Base-by-base conservation (phyloP, 2,329 filamentous ascomycete species). In the Cladosporium austrohemisphaericum region DNA sequence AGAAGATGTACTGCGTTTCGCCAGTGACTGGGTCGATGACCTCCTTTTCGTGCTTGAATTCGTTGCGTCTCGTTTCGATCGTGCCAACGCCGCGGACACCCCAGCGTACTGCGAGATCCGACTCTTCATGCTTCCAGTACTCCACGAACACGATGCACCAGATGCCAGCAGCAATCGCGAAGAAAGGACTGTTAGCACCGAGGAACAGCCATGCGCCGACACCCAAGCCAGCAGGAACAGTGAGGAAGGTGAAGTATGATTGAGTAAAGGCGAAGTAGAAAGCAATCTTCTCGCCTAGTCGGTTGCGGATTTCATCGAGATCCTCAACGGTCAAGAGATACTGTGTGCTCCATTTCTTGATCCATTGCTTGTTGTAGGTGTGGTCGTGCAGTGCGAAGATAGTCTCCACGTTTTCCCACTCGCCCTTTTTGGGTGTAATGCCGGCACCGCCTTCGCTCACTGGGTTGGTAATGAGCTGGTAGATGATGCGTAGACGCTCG, bases 251-350 rank as follows among this genome's bases (percentile, higher is more conserved):
- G 64, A 95, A 94, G 70, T 97, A 97, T 26, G 85, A 85, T 63
- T 95, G 88, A 25, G 94, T 78, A 64, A 97, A 97, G 31, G 91
- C 89, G 66, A 95, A 97, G 72, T 97, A 97, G 68, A 94, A 95
- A 28, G 88, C 92, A 51, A 96, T 86, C 76, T 76, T 76, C 57
- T 75, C 73, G 38, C 74, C 74, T 33, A 77, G 56, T n/a, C 72
- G 65, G 51, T 76, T 70, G 13, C 74, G 63, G 47, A 77, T 76
- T 28, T 75, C 74, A 50, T 77, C 74, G 29, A 77, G 58, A 49
- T 77, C 74, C 36, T 76, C 71, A 7, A 68, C 65, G 36, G 61
- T 71, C 47, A 77, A 64, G 36, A 73, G 65, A 55, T 70, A 76
- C 28, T 70, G 67, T 5, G 68, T 71, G 31, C 68, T 71, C 73